phyloP scores from a whole-genome alignment of 345 rosid genomes.

The Hibiscus trionum region DNA sequence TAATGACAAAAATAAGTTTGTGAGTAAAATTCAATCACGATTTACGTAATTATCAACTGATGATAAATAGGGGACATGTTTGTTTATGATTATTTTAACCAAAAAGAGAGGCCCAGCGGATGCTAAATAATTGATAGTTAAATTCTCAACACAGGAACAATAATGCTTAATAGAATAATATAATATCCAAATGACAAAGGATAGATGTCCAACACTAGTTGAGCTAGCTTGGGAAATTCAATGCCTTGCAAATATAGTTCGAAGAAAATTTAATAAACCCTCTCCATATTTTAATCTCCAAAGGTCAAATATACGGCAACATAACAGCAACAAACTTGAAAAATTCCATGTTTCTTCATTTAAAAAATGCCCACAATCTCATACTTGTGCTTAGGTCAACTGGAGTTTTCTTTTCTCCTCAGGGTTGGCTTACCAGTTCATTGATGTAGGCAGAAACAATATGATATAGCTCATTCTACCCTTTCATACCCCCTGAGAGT shows the following conservation, averaged over 20 bases:
- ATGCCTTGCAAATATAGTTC: background rate
- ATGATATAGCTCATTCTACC: slow-evolving; percentile 19
- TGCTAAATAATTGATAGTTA: background rate
- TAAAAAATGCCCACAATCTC: slow-evolving; percentile 2
- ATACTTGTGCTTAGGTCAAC: slow-evolving; percentile 9
- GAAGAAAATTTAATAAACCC: background rate
- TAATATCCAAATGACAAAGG: background rate
- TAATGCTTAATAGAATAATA: background rate
- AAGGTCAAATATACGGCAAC: background rate
- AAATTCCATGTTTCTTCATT: background rate
- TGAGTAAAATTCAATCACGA: too few species aligned
- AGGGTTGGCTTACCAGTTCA: background rate
- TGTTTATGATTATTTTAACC: too few species aligned
- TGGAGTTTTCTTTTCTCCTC: slow-evolving; percentile 2
- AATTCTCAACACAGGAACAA: background rate
- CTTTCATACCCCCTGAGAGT: slow-evolving; percentile 24
- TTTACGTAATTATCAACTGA: too few species aligned
- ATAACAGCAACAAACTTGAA: background rate
- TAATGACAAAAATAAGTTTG: too few species aligned
- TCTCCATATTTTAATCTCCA: background rate
- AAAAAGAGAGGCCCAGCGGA: too few species aligned
- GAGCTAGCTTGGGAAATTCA: background rate
- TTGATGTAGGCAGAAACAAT: slow-evolving; percentile 11
- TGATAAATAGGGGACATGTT: too few species aligned
- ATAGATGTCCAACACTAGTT: background rate